Percentiles rank a stretch among this genome's conserved stretches.
Evolutionary conservation across 306 rosid species (phyloP).

Genomic region (Inga laurina): DNA sequence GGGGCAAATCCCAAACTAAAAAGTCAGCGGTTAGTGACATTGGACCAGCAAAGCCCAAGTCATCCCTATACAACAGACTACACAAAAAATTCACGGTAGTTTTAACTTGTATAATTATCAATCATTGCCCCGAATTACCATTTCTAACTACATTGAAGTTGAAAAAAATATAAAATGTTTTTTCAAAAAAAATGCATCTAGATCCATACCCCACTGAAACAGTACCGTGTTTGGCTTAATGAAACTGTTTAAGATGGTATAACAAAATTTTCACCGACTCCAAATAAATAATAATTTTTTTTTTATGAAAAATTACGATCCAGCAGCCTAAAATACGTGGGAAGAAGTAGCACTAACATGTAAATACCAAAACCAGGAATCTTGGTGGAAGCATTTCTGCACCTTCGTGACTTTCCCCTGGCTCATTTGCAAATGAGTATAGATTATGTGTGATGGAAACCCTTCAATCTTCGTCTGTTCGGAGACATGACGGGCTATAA

Average conservation of each 20-base stretch:
- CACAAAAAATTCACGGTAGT: not conserved
- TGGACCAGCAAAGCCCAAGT: not conserved
- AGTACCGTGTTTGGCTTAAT: not conserved
- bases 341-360: slow-evolving; percentile 13
- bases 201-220: not conserved
- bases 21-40: not conserved
- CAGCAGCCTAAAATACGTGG: slow-evolving; percentile 22
- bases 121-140: not conserved
- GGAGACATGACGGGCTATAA: slow-evolving; percentile 32
- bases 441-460: not conserved
- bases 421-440: slow-evolving; percentile 13
- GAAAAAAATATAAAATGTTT: not conserved
- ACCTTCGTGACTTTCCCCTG: slow-evolving; percentile 25
- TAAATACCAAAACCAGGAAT: slow-evolving; percentile 12
- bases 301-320: slow-evolving; percentile 26
- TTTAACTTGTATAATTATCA: not conserved
- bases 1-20: not conserved
- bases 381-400: slow-evolving; percentile 20
- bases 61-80: not conserved
- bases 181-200: not conserved
- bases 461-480: not conserved
- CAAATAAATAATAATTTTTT: not conserved
- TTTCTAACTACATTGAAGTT: not conserved
- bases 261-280: not conserved
- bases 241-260: not conserved